Base-by-base conservation (phyloP, 2,329 filamentous ascomycete species). In the Coleophoma cylindrospora region DNA sequence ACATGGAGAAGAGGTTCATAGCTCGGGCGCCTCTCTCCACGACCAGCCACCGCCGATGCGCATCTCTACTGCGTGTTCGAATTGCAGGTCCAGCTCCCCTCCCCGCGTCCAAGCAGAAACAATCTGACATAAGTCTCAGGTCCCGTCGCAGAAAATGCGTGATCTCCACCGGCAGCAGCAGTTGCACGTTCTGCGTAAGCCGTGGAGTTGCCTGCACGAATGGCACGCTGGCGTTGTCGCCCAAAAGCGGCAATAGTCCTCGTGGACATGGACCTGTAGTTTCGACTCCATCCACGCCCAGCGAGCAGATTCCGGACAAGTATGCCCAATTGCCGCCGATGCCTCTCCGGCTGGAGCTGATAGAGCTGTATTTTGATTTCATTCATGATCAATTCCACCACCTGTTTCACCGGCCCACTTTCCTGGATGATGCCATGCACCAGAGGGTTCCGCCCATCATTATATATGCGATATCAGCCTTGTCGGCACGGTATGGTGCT, bases 371-470 rank as follows among this genome's bases (percentile, higher is more conserved):
- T 47, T 60, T 60, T 46, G 56, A 59, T 40, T 51, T 54, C 33
- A 55, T 59, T 12, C 57, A 60, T 44, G 57, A 58, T 36, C 55
- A 58, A 37, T 59, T 58, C 19, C 57, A 60, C 45, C 52, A 50
- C 12, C 34, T 60, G 14, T 60, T 60, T n/a, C 57, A 60, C 38
- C 47, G 53, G 19, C 53, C 54, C n/a, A 55, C 43, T 32, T 53
- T 60, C 19, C 49, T 52, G 14, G 50, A 50, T 33, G 47, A 56
- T 40, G 49, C 59, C 2, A 12, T 34, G 21, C 33, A 47, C 33
- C 52, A 53, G 3, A 43, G 12, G 15, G 51, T 50, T 37, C 56
- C 53, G 6, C 50, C 43, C 34, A 53, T 56, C 21, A 33, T 59
- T 38, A 33, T 60, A 37, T 54, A 51, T 50, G 55, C 53, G 13